Evolutionary conservation across 78 protist species (phyloP).

Genomic region (Protostelium mycophagum): DNA sequence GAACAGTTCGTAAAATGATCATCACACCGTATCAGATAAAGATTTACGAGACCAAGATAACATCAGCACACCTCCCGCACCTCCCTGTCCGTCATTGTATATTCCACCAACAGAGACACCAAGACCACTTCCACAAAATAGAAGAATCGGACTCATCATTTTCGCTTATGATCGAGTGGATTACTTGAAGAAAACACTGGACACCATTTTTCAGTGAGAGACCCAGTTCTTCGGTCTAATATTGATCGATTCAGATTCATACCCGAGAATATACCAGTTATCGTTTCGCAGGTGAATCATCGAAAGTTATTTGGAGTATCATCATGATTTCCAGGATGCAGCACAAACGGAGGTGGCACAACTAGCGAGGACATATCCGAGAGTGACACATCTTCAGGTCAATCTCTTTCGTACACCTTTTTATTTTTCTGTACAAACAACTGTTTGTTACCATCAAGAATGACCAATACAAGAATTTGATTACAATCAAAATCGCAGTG

Average conservation of each 20-base stretch:
- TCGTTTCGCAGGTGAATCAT: not conserved
- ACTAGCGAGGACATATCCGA: not conserved
- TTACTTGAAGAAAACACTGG: not conserved
- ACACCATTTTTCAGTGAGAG: not conserved
- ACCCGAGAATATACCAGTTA: not conserved
- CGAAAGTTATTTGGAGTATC: too few relatives aligned
- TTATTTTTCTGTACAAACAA: too few relatives aligned
- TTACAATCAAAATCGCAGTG: too few relatives aligned
- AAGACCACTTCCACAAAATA: too few relatives aligned
- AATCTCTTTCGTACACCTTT: not conserved
- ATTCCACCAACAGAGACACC: too few relatives aligned
- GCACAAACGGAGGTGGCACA: not conserved
- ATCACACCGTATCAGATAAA: too few relatives aligned
- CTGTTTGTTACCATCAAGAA: too few relatives aligned
- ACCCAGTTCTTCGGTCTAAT: not conserved
- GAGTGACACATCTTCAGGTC: not conserved
- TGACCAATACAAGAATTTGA: too few relatives aligned
- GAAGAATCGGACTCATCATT: not conserved
- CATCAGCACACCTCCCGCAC: too few relatives aligned
- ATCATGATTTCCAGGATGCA: not conserved
- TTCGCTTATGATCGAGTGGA: not conserved
- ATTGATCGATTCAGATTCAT: not conserved
- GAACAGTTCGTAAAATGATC: too few relatives aligned
- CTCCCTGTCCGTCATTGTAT: too few relatives aligned
- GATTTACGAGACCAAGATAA: too few relatives aligned